Base-by-base conservation (phyloP, 306 rosid genomes). In the Delonix regia region DNA sequence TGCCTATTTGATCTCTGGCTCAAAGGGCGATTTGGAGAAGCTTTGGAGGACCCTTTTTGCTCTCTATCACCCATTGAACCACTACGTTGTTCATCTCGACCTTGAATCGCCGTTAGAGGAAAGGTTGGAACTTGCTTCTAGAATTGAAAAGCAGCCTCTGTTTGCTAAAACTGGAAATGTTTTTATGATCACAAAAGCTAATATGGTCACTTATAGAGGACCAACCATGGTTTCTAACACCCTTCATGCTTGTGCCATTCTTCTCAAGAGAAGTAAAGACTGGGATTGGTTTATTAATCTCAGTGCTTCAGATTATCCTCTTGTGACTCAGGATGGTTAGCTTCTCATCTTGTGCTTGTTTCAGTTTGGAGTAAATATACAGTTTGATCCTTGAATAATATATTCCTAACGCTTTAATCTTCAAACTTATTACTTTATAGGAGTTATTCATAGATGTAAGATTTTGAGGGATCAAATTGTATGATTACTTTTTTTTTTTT, bases 221-320 rank as follows among this genome's bases (percentile, higher is more conserved):
- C 99, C 99, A 14, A 95, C 97, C 1, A 93, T 95, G 99, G 94
- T 95, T 49, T 86, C 98, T 69, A 89, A 92, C 80, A 95, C 99
- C 66, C 98, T 95, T 83, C 99, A 95, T 87, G 98, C 98, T 57
- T 93, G 98, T 84, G 97, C 99, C 67, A 87, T 93, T 86, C 87
- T 91, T 42, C 98, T 95, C 44, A 91, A 84, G 89, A 85, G 85
- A 89, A 93, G 84, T 71, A 88, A 89, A 79, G 92, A 93, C n/a
- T 95, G 99, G 99, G 98, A 95, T 75, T 95, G 98, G 99, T 95
- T 95, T 82, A 95, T 95, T 83, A 95, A 95, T 79, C 99, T 95
- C 27, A 95, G 99, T 70, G 99, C 99, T 80, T 95, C 99, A 0
- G 98, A 95, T 75, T 93, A 95, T 83, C 99, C 99, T 52, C 98